Base-by-base conservation (phyloP, 202 grass and related monocot genomes). In the Setaria italica region DNA sequence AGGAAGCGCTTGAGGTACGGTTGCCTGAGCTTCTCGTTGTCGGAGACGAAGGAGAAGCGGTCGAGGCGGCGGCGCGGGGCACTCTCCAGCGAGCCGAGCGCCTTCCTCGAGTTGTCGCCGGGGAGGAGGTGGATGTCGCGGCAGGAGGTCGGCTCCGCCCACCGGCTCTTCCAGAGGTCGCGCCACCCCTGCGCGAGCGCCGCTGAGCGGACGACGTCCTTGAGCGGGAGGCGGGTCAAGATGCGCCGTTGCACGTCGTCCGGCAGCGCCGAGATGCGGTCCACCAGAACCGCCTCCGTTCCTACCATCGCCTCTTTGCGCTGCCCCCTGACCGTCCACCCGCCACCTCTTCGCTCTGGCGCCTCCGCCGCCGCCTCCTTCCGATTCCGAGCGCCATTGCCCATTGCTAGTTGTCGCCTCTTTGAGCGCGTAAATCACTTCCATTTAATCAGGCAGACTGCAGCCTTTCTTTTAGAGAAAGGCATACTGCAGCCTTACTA, bases 161-260 rank as follows among this genome's bases (percentile, higher is more conserved):
- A 88, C 2, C 73, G 73, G 73, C 65, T 9, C 64, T 71, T 68
- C 78, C 83, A 86, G n/a, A 72, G 78, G 54, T 65, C 4, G 64
- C 78, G 54, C 88, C 84, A 87, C 25, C 29, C 32, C 1, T 13
- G 42, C 32, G 72, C 71, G 53, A 87, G 71, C 56, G 21, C 72
- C 63, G 21, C 56, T 32, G 84, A 71, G 74, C 55, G 78, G 16
- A 90, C 77, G 21, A 84, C 70, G 6, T 72, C 72, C 84, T 82
- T 77, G 53, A 87, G 47, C 7, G 65, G 72, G 10, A 90, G 78
- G 71, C n/a, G 19, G 15, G 30, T 72, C 30, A 90, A 72, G 73
- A 87, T 50, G 46, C 7, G 68, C 29, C 47, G 48, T 50, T 34
- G 56, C 48, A 87, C 11, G 9, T 72, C 84, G 6, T 62, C 43